Conservation (phyloP, 176 grass and related monocot species). For the Poa pratensis region DNA sequence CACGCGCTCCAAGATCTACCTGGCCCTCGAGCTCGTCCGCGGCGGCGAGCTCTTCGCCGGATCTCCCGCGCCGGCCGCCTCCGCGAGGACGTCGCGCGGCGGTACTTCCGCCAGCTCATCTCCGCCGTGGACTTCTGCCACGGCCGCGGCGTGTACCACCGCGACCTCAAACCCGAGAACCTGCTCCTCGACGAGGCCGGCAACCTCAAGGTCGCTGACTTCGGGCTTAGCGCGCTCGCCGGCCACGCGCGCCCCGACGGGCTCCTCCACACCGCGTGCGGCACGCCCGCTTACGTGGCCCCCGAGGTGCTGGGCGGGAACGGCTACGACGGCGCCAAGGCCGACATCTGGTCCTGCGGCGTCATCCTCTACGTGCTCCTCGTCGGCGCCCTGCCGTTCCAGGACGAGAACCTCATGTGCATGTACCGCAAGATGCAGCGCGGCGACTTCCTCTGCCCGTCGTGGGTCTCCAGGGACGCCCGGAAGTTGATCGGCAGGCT, state of each 20-base stretch:
- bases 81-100: constrained; percentile 44
- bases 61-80: constrained; percentile 50
- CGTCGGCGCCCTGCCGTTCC: constrained; percentile 50
- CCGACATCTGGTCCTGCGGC: constrained; percentile 63
- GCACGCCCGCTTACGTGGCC: constrained; percentile 58
- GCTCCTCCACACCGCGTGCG: constrained; percentile 59
- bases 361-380: constrained; percentile 71
- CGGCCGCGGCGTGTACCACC: constrained; percentile 54
- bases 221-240: constrained; percentile 54
- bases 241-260: constrained; percentile 44
- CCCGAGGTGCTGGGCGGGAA: constrained; percentile 54
- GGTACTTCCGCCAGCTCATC: constrained; percentile 58
- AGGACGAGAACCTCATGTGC: constrained; percentile 52
- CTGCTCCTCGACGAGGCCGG: constrained; percentile 58
- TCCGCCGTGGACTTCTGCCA: constrained; percentile 68
- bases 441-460: constrained; percentile 44
- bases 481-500: constrained; percentile 41
- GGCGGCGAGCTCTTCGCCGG: constrained; percentile 92
- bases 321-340: constrained; percentile 62
- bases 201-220: constrained; percentile 61
- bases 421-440: constrained; percentile 65
- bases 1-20: constrained; percentile 55
- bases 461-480: constrained; percentile 48
- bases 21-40: constrained; percentile 75
- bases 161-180: constrained; percentile 66